Evolutionary conservation across 306 rosid species (phyloP).

Genomic region (Castanea mollissima): DNA sequence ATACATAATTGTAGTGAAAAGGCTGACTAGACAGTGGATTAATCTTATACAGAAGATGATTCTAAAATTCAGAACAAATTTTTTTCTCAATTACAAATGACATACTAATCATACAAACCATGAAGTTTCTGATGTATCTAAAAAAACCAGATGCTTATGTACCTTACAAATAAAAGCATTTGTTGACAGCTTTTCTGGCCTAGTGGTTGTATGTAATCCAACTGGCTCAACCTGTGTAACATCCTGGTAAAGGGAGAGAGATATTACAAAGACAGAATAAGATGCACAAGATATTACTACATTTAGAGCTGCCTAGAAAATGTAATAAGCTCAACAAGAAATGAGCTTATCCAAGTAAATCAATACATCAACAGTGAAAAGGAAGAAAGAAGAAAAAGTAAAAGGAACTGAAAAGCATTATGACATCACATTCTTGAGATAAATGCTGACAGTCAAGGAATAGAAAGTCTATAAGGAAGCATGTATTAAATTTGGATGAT

Average conservation of each 20-base stretch:
- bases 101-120: not conserved
- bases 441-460: not conserved
- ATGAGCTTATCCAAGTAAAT: not conserved
- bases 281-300: not conserved
- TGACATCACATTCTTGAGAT: not conserved
- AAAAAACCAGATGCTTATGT: slow-evolving; percentile 5
- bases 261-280: slow-evolving; percentile 10
- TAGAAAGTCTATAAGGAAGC: too few relatives aligned
- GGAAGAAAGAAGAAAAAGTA: not conserved
- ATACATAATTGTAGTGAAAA: not conserved
- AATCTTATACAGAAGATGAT: not conserved
- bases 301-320: not conserved
- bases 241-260: slow-evolving; percentile 28
- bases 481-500: too few relatives aligned
- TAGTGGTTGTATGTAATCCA: slow-evolving; percentile 21
- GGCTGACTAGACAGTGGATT: not conserved
- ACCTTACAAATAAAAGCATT: slow-evolving; percentile 48
- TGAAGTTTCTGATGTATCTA: slow-evolving; percentile 7
- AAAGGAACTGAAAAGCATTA: not conserved
- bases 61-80: not conserved
- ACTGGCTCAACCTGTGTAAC: slow-evolving; percentile 19
- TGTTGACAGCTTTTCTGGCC: slow-evolving; percentile 36
- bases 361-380: not conserved
- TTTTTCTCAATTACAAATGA: not conserved
- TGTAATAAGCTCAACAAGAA: not conserved